Evolutionary conservation across 2,329 filamentous ascomycete species (phyloP), one percentile per base, ranked within the genome.

Genomic region (Chalara sp.): DNA sequence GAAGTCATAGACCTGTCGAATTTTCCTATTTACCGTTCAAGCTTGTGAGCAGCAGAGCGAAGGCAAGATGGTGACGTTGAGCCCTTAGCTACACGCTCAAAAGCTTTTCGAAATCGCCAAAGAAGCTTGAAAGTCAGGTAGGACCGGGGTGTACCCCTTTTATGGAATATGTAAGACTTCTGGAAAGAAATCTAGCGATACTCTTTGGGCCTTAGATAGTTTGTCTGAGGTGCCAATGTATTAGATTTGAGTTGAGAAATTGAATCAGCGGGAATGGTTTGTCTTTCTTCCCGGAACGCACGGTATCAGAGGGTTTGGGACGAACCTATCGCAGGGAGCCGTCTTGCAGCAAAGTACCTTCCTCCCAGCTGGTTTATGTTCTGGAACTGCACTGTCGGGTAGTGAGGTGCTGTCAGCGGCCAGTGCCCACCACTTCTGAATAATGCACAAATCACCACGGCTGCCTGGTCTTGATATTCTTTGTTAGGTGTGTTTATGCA

Each of bases 311-410:
- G 55, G 58, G 58, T 64, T 65, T 63, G 58, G 62, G 56, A 65
- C 60, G 61, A 67, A 67, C 66, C 61, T 66, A 58, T 67, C 56
- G 65, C 63, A 60, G 54, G 59, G 48, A 63, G 48, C 63, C 63
- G 64, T 59, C 55, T 50, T 61, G 61, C 60, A 61, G 61, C 47
- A 54, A 53, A 53, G 53, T 57, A 50, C 54, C 53, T 58, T 54
- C 48, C 56, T 50, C 59, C 55, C 57, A 47, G 51, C 52, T 57
- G 52, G 46, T 44, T 42, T 51, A 51, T 60, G 53, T 60, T 62
- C 60, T 62, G 59, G 62, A 61, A 61, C 56, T 50, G 54, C 52
- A 56, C 58, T 50, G 49, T 50, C 51, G 49, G 53, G 53, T 54
- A 57, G 53, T 39, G 58, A 21, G 21, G 52, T 54, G 54, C 55